Percentiles rank a stretch among this genome's conserved stretches.
Evolutionary conservation across 2,329 filamentous ascomycete genomes (phyloP).

Genomic region (Aschersonia sp.): DNA sequence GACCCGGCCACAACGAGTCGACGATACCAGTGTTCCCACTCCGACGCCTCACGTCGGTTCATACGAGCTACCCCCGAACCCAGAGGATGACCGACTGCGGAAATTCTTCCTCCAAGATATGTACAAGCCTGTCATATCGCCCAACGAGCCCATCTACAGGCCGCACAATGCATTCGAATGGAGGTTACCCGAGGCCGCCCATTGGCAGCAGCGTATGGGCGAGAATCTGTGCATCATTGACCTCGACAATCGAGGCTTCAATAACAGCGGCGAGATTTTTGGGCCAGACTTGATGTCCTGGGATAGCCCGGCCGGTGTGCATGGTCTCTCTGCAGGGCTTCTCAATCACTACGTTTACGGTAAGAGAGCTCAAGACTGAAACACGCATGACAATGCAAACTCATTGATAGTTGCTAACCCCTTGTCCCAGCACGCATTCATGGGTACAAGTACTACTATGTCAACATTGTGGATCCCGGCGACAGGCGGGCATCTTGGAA

Average conservation of each 20-base stretch:
- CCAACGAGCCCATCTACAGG: slow-evolving; percentile 12
- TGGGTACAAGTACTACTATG: slow-evolving; percentile 31
- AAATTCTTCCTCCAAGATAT: slow-evolving; percentile 18
- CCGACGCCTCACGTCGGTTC: not conserved
- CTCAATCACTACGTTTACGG: slow-evolving; percentile 30
- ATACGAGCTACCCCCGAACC: not conserved
- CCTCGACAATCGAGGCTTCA: slow-evolving; percentile 26
- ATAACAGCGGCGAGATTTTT: slow-evolving; percentile 20
- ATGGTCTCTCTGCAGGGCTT: slow-evolving; percentile 24
- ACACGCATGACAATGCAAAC: not conserved
- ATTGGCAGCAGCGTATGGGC: slow-evolving; percentile 19
- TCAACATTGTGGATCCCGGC: slow-evolving; percentile 20
- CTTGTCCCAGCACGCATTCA: slow-evolving; percentile 23
- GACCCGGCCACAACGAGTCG: not conserved
- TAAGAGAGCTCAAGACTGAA: slow-evolving; percentile 7
- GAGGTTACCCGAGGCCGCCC: slow-evolving; percentile 12
- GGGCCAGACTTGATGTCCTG: slow-evolving; percentile 19
- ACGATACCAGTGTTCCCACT: not conserved
- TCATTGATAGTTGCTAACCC: not conserved
- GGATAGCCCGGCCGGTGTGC: slow-evolving; percentile 16
- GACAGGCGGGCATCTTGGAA: slow-evolving; percentile 32
- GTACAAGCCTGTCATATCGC: slow-evolving; percentile 14
- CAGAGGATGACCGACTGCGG: slow-evolving; percentile 9
- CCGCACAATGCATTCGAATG: slow-evolving; percentile 18
- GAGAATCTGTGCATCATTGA: slow-evolving; percentile 29